These are phyloP conservation scores for Syzygium aromaticum DNA, from an alignment of 345 rosid genomes.

Conservation along the genomic window DNA sequence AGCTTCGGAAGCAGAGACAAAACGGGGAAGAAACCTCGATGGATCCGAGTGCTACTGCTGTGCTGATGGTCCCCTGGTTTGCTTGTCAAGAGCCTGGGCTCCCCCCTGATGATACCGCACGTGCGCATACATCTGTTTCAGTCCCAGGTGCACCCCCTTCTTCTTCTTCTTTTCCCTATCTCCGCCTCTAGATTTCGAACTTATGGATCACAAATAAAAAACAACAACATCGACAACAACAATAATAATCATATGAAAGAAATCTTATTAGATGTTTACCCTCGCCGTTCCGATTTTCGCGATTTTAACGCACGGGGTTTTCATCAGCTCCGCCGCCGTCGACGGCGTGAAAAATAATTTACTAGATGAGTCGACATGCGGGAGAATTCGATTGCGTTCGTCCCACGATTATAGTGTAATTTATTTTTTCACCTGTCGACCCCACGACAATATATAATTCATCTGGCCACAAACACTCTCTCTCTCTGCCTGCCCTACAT, in stretches of 20 bases:
- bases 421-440: not conserved
- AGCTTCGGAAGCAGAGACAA: not conserved
- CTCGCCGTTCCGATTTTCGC: not conserved
- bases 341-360: not conserved
- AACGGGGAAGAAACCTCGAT: not conserved
- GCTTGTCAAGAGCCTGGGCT: not conserved
- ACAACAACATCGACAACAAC: not conserved
- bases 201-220: not conserved
- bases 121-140: not conserved
- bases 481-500: not conserved
- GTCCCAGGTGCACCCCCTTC: not conserved
- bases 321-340: not conserved
- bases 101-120: not conserved
- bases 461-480: not conserved
- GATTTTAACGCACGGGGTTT: not conserved
- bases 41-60: not conserved
- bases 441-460: not conserved
- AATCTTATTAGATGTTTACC: not conserved
- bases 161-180: not conserved
- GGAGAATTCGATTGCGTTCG: not conserved
- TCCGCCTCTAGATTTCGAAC: not conserved
- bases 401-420: not conserved
- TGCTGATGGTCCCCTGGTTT: not conserved
- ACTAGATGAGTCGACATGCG: not conserved
- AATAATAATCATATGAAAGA: not conserved